These are phyloP conservation scores for Metschnikowia kunwiensis DNA, from an alignment of 805 yeast species.

Conservation along the genomic window DNA sequence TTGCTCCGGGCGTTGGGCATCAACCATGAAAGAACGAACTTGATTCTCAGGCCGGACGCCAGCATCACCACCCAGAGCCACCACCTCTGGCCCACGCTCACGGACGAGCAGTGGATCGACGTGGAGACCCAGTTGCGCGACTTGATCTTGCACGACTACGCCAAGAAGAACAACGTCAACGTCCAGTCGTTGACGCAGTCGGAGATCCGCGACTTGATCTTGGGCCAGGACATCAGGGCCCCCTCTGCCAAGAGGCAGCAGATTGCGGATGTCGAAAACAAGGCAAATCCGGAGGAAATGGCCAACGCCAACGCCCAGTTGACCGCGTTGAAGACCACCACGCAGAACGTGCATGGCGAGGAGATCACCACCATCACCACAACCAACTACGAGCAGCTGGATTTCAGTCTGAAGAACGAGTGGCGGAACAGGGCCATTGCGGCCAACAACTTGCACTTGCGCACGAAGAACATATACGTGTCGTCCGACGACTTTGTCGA, in stretches of 20 bases:
- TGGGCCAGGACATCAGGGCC: slow-evolving; percentile 90
- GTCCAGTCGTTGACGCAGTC: slow-evolving; percentile 85
- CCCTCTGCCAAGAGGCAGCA: slow-evolving; percentile 87
- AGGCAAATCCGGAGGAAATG: slow-evolving; percentile 35
- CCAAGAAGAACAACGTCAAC: slow-evolving; percentile 80
- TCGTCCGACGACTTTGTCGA: slow-evolving; percentile 53
- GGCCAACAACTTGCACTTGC: slow-evolving; percentile 64
- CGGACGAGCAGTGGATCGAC: slow-evolving; percentile 87
- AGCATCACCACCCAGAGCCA: slow-evolving; percentile 66
- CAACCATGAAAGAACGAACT: slow-evolving; percentile 70
- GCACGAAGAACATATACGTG: slow-evolving; percentile 69
- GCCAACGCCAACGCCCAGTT: slow-evolving; percentile 47
- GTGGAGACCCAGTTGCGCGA: slow-evolving; percentile 88
- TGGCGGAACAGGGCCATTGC: slow-evolving; percentile 90
- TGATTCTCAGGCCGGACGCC: slow-evolving; percentile 72
- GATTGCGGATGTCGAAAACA: slow-evolving; percentile 64
- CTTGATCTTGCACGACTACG: slow-evolving; percentile 78
- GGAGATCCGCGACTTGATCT: slow-evolving; percentile 87
- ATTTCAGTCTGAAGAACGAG: slow-evolving; percentile 79
- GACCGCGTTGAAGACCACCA: slow-evolving; percentile 76
- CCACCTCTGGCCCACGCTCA: slow-evolving; percentile 91
- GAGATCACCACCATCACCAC: slow-evolving; percentile 94
- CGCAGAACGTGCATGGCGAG: slow-evolving; percentile 92
- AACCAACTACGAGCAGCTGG: slow-evolving; percentile 77
- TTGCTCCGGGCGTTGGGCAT: slow-evolving; percentile 80